These are phyloP conservation scores for Jatropha curcas DNA, from an alignment of 345 rosid species.

Conservation along the genomic window DNA sequence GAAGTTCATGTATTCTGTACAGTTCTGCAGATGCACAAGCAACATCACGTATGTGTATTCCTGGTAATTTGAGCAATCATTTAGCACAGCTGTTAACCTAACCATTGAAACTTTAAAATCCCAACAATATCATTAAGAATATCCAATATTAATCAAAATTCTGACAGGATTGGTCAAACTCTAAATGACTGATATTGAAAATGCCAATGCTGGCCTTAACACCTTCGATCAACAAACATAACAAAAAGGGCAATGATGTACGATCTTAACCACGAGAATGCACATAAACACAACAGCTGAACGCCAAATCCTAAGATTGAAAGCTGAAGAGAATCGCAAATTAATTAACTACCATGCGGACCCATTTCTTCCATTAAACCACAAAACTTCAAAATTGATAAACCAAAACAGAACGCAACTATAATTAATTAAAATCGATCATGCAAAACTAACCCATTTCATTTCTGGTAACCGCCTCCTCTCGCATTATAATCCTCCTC, in stretches of 20 bases:
- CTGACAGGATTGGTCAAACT: background rate
- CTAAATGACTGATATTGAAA: no score
- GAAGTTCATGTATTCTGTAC: no score
- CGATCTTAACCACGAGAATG: background rate
- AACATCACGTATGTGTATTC: background rate
- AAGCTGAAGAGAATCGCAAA: background rate
- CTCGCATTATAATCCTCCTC: slow-evolving; percentile 63
- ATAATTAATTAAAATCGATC: background rate
- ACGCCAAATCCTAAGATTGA: background rate
- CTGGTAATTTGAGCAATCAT: no score
- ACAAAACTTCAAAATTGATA: background rate
- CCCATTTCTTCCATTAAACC: background rate
- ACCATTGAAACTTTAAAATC: background rate
- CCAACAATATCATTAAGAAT: background rate
- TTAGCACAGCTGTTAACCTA: background rate
- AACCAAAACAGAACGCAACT: background rate
- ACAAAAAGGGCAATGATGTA: background rate
- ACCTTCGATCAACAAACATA: background rate
- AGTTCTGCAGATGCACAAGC: background rate
- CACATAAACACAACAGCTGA: background rate
- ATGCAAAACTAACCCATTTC: slow-evolving; percentile 32
- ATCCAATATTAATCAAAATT: background rate
- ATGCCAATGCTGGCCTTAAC: background rate
- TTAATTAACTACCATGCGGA: background rate
- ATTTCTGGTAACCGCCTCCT: slow-evolving; percentile 69